These are phyloP conservation scores for Penicillium sp. DNA, from an alignment of 2,329 filamentous ascomycete species.

Conservation along the genomic window DNA sequence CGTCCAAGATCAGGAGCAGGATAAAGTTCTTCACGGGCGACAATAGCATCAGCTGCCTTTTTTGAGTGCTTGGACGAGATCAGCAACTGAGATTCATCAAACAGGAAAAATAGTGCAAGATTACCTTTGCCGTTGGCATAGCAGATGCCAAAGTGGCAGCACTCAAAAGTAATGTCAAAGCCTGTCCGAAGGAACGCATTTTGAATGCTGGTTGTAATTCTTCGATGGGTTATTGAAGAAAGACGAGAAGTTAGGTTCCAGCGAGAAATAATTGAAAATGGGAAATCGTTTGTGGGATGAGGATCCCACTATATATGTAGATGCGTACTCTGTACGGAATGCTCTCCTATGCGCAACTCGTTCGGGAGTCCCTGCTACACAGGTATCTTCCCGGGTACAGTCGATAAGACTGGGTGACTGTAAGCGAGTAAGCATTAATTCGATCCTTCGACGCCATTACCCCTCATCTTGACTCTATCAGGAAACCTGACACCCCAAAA, in stretches of 20 bases:
- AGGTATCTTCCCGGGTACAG: too few relatives aligned
- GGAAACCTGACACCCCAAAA: background rate
- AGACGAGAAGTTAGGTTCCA: background rate
- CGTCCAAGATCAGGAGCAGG: constrained; percentile 2
- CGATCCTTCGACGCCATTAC: background rate
- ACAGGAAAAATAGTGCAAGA: background rate
- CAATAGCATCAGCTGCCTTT: too few relatives aligned
- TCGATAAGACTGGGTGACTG: background rate
- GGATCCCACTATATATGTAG: too few relatives aligned
- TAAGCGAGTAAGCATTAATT: background rate
- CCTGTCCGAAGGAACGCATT: background rate
- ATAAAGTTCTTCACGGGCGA: background rate
- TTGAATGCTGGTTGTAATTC: background rate
- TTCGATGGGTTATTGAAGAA: background rate
- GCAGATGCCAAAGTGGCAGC: background rate
- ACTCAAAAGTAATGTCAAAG: background rate
- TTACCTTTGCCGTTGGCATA: constrained; percentile 5
- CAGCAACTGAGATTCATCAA: background rate
- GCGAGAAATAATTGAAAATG: background rate
- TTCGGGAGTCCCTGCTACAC: too few relatives aligned
- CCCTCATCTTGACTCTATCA: background rate
- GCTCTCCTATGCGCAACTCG: background rate
- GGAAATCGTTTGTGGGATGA: background rate
- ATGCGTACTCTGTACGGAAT: background rate
- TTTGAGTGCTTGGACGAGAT: background rate